Evolutionary conservation across 1,139 yeast species (phyloP).

Genomic region (Taiozyma sp.): DNA sequence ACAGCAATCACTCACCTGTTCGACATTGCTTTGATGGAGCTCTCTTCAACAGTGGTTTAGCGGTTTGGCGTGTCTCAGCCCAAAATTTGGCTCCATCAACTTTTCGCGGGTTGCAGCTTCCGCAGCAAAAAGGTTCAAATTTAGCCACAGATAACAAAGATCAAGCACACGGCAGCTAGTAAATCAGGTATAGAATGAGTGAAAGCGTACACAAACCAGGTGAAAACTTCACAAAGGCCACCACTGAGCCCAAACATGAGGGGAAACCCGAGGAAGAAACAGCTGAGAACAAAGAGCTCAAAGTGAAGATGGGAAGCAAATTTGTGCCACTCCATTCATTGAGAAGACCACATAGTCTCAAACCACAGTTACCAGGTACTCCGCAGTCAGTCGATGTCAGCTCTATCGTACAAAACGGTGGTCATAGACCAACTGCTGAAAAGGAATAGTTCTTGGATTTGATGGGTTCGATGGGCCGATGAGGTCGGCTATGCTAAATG

Average conservation of each 20-base stretch:
- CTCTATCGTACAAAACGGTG: not conserved
- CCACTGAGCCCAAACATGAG: not conserved
- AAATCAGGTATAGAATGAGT: not conserved
- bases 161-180: not conserved
- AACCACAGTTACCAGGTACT: not conserved
- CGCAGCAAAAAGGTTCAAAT: not conserved
- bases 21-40: not conserved
- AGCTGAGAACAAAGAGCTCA: not conserved
- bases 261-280: not conserved
- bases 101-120: not conserved
- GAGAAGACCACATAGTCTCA: not conserved
- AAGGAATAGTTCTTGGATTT: not conserved
- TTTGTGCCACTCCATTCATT: not conserved
- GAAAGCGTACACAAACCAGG: not conserved
- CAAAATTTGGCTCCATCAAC: not conserved
- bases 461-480: not conserved
- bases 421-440: not conserved
- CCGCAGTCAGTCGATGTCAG: not conserved
- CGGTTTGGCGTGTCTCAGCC: not conserved
- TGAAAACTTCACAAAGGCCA: not conserved
- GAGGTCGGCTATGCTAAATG: not conserved
- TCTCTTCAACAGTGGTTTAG: not conserved
- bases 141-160: not conserved
- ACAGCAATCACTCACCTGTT: not conserved
- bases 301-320: not conserved